Conservation (phyloP, 1,284 basidiomycete species). For the Athelia sp. region DNA sequence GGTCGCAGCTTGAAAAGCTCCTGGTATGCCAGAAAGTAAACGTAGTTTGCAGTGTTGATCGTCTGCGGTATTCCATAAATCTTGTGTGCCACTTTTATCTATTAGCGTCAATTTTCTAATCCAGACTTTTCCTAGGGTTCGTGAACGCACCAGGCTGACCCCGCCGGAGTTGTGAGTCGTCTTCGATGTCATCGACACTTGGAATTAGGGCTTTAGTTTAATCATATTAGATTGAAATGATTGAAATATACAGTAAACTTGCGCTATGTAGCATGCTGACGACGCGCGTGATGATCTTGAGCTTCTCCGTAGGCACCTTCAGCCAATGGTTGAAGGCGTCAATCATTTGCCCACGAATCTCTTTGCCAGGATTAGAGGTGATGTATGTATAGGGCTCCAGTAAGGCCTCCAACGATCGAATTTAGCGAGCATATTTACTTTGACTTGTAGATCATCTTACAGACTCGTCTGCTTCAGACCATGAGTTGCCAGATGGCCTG, state of each 20-base stretch:
- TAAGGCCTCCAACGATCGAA: constrained; percentile 37
- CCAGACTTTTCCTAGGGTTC: background rate
- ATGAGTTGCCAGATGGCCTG: constrained; percentile 21
- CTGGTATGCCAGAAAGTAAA: constrained; percentile 88
- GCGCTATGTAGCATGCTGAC: constrained; percentile 95
- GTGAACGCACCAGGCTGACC: constrained; percentile 73
- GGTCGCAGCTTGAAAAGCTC: constrained; percentile 64
- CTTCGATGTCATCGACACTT: constrained; percentile 97
- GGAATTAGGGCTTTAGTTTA: constrained; percentile 5
- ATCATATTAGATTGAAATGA: constrained; percentile 3
- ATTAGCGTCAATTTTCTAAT: background rate
- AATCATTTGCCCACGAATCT: constrained; percentile 86
- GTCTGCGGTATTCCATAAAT: constrained; percentile 97
- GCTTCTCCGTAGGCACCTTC: constrained; percentile 68
- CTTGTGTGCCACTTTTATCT: constrained; percentile 76
- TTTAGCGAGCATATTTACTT: background rate
- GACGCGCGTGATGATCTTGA: constrained; percentile 72
- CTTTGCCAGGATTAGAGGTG: constrained; percentile 86
- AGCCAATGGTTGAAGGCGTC: constrained; percentile 96
- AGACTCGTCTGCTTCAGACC: constrained; percentile 21
- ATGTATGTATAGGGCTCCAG: constrained; percentile 92
- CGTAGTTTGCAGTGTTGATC: constrained; percentile 97
- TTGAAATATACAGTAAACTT: constrained; percentile 72
- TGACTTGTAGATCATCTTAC: constrained; percentile 10
- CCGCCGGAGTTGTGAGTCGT: constrained; percentile 86